Evolutionary conservation across 2,329 filamentous ascomycete genomes (phyloP).

Genomic region (Thelonectria rubi): DNA sequence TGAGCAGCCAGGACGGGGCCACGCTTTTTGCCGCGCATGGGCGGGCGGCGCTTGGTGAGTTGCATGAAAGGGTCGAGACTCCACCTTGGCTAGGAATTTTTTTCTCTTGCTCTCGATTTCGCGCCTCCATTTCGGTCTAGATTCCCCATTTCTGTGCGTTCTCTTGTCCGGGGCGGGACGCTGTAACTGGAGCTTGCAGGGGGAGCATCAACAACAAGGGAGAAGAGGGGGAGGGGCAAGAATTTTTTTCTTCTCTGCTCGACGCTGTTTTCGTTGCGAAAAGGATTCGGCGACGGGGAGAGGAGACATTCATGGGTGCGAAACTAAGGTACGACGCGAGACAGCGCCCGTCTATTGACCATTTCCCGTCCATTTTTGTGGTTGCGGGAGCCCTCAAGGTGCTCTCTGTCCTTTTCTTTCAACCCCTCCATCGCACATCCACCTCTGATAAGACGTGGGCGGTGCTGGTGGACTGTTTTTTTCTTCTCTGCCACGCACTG

Average conservation of each 20-base stretch:
- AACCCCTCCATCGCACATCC: background rate
- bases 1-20: conserved; percentile 5
- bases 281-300: conserved; percentile 11
- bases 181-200: conserved; percentile 30
- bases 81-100: conserved; percentile 34
- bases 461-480: background rate
- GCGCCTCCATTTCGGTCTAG: conserved; percentile 29
- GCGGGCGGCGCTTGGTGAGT: conserved; percentile 28
- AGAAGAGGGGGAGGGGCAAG: conserved; percentile 9
- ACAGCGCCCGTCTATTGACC: no score
- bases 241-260: background rate
- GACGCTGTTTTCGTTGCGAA: conserved; percentile 13
- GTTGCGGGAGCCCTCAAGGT: background rate
- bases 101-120: conserved; percentile 23
- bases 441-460: conserved; percentile 21
- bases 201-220: conserved; percentile 23
- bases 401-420: background rate
- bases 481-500: background rate
- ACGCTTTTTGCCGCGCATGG: conserved; percentile 20
- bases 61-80: conserved; percentile 31
- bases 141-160: conserved; percentile 7
- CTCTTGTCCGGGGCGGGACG: conserved; percentile 35
- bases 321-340: background rate
- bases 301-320: conserved; percentile 6
- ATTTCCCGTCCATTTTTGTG: background rate